Evolutionary conservation across 768 basidiomycete species (phyloP), one percentile per base, ranked within the genome.

Genomic region (Sistotremastrum niveocremeum): DNA sequence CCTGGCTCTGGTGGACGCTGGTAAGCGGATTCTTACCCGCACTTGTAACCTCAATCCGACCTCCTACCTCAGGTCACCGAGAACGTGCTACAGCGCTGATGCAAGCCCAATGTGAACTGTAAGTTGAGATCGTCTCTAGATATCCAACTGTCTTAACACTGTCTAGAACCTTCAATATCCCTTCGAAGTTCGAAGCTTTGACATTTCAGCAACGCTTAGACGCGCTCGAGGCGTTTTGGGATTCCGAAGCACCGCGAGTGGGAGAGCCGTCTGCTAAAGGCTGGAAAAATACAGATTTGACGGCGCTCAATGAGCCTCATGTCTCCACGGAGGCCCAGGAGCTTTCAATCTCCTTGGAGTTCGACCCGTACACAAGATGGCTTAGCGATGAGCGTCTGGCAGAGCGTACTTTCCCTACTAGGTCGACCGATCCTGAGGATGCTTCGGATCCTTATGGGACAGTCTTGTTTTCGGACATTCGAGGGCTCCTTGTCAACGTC

Each of bases 21-120:
- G 85, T 84, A 49, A 42, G 66, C 50, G 46, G 58, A 52, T 37
- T 32, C 48, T 41, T 47, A 37, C 37, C 6, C 40, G 4, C 44
- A 5, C 2, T 37, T 46, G 37, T n/a, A 28, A 30, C 10, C n/a
- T 20, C 7, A 38, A 30, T 6, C 43, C 30, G 20, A 34, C 28
- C 33, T 30, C 11, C 7, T 10, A 29, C 35, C 55, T 30, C 53
- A 88, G 85, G 86, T 8, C 88, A 73, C 51, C 51, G 67, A 38
- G 87, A 90, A 61, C 74, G 81, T 41, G 80, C 82, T 8, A 77
- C 69, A 45, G 84, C 84, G 3, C 64, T 87, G 55, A 82, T 87
- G 54, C 87, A 90, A 58, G 84, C 84, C 7, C 84, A 90, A 60
- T 75, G 80, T 10, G 87, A 89, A 62, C 54, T 88, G 86, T 89